Conservation (phyloP, 768 basidiomycete genomes). For the Agrocybe pediades region DNA sequence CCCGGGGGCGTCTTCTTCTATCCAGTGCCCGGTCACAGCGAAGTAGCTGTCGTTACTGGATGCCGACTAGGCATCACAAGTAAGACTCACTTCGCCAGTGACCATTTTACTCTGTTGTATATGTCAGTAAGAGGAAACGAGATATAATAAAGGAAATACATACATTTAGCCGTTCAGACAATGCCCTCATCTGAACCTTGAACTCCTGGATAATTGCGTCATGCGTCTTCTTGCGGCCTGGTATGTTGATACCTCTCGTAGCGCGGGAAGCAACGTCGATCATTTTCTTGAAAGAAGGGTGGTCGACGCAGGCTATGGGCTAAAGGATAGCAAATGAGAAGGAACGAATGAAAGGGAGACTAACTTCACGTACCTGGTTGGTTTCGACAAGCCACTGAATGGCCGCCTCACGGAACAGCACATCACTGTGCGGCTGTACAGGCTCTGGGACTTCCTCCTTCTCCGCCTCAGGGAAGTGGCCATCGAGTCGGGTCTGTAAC, state of each 20-base stretch:
- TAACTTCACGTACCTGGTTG: constrained; percentile 11
- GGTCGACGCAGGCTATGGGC: constrained; percentile 17
- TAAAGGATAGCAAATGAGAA: not conserved
- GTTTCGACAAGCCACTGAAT: constrained; percentile 18
- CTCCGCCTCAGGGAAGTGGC: constrained; percentile 10
- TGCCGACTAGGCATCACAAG: too few relatives aligned
- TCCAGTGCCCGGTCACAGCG: too few relatives aligned
- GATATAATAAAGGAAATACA: too few relatives aligned
- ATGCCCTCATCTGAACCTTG: constrained; percentile 9
- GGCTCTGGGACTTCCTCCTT: not conserved
- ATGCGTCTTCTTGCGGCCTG: constrained; percentile 20
- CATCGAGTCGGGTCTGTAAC: constrained; percentile 8
- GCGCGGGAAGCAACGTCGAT: constrained; percentile 27
- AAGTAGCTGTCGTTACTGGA: too few relatives aligned
- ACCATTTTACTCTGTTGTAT: too few relatives aligned
- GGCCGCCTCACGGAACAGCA: constrained; percentile 12
- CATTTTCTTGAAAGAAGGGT: constrained; percentile 30
- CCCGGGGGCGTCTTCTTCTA: too few relatives aligned
- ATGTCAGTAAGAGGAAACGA: too few relatives aligned
- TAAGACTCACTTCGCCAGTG: too few relatives aligned
- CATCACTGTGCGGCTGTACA: constrained; percentile 10
- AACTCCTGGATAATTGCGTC: constrained; percentile 13
- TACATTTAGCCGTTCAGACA: constrained; percentile 11
- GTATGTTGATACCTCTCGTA: constrained; percentile 28
- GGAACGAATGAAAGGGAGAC: not conserved